Percentiles rank a stretch among this genome's conserved stretches.
These are phyloP conservation scores for Sporobolomyces phaffii DNA, from an alignment of 768 basidiomycete species.

Conservation along the genomic window DNA sequence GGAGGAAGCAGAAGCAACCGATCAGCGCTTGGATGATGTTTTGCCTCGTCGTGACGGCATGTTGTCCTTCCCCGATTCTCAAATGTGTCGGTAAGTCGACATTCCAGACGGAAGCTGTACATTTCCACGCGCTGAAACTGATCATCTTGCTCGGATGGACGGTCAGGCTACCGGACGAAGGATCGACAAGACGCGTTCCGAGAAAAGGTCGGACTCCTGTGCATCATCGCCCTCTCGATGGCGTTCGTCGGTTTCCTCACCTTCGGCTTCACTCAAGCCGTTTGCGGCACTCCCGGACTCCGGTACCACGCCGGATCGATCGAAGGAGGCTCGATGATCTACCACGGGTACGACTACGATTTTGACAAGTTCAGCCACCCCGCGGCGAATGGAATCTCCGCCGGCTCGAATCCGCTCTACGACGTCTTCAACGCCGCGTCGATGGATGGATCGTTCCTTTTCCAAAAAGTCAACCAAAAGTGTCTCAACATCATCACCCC, in stretches of 20 bases:
- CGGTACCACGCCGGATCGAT: constrained; percentile 75
- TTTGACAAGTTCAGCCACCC: constrained; percentile 83
- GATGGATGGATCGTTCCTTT: constrained; percentile 87
- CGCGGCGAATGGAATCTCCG: constrained; percentile 64
- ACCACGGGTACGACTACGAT: constrained; percentile 91
- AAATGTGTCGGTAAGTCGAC: constrained; percentile 64
- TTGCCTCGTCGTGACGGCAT: constrained; percentile 74
- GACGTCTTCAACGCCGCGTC: constrained; percentile 73
- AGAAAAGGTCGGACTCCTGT: constrained; percentile 91
- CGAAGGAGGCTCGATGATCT: constrained; percentile 73
- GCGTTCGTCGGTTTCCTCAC: constrained; percentile 93
- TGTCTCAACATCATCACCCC: constrained; percentile 72
- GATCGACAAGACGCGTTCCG: constrained; percentile 96
- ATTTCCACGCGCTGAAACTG: neutral
- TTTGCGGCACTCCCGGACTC: constrained; percentile 80
- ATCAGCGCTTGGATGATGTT: constrained; percentile 94
- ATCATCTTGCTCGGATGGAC: neutral
- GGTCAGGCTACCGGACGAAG: constrained; percentile 73
- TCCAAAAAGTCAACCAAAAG: constrained; percentile 81
- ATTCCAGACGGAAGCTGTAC: too few relatives aligned
- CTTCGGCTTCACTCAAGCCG: constrained; percentile 91
- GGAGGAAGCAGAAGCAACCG: constrained; percentile 74
- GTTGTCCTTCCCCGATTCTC: constrained; percentile 72
- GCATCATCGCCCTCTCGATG: constrained; percentile 76
- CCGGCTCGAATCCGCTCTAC: constrained; percentile 74